phyloP scores from a whole-genome alignment of 768 basidiomycete species.

The Harrya chromipes region DNA sequence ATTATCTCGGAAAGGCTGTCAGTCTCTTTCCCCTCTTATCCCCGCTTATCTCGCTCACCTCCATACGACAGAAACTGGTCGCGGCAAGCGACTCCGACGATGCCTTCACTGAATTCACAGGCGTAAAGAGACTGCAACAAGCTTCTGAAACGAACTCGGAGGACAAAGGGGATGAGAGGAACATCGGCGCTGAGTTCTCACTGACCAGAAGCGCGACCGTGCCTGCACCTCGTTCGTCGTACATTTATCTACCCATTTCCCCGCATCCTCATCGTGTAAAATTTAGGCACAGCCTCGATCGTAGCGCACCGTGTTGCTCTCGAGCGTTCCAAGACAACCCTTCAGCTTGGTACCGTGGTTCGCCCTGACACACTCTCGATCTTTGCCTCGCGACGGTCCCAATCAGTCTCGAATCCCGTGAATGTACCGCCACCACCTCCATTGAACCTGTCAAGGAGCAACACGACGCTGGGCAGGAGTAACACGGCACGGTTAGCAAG shows the following conservation, averaged over 20 bases:
- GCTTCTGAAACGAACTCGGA: constrained; percentile 20
- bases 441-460: constrained; percentile 35
- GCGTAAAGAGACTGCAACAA: constrained; percentile 67
- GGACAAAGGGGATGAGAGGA: neutral
- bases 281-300: constrained; percentile 6
- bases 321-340: constrained; percentile 53
- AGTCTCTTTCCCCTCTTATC: constrained; percentile 21
- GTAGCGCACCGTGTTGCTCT: constrained; percentile 16
- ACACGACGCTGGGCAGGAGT: constrained; percentile 29
- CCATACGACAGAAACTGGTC: constrained; percentile 61
- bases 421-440: constrained; percentile 18
- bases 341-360: constrained; percentile 17
- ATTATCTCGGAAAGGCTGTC: constrained; percentile 92
- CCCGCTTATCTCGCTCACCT: constrained; percentile 1
- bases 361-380: constrained; percentile 1
- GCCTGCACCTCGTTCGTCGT: constrained; percentile 34
- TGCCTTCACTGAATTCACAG: constrained; percentile 77
- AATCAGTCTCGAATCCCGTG: constrained; percentile 18
- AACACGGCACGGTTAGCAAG: constrained; percentile 2
- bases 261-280: neutral
- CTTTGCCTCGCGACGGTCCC: constrained; percentile 15
- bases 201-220: constrained; percentile 51
- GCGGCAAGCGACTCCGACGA: constrained; percentile 78
- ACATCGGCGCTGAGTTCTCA: neutral
- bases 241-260: neutral